Evolutionary conservation across 1,139 yeast species (phyloP).

Genomic region (Taphrina communis): DNA sequence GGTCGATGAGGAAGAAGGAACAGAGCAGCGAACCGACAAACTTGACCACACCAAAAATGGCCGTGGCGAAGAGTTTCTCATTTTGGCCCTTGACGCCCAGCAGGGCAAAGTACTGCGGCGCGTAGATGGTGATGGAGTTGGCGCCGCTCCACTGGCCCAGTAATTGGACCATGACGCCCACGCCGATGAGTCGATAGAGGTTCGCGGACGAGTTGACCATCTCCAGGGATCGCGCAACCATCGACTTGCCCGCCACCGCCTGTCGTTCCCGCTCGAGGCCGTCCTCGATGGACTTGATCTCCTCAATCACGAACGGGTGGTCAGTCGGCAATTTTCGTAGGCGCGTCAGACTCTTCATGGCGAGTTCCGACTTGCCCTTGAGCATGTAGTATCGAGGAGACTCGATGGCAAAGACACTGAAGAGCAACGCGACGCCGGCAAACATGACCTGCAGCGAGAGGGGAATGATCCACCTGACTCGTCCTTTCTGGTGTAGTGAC

Average conservation of each 20-base stretch:
- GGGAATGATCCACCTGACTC: slow-evolving; percentile 55
- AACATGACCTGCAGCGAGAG: slow-evolving; percentile 55
- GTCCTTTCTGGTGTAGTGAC: slow-evolving; percentile 52
- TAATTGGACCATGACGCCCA: slow-evolving; percentile 58
- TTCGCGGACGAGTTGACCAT: slow-evolving; percentile 50
- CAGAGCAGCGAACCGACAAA: slow-evolving; percentile 53
- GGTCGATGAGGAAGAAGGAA: slow-evolving; percentile 59
- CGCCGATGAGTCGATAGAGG: slow-evolving; percentile 57
- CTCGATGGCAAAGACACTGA: slow-evolving; percentile 49
- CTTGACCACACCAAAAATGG: slow-evolving; percentile 61
- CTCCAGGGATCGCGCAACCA: slow-evolving; percentile 26
- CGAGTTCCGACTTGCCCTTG: slow-evolving; percentile 53
- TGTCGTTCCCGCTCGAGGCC: slow-evolving; percentile 37
- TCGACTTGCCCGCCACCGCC: slow-evolving; percentile 45
- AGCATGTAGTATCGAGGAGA: slow-evolving; percentile 59
- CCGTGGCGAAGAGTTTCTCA: slow-evolving; percentile 59
- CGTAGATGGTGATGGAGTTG: slow-evolving; percentile 66
- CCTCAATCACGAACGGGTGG: slow-evolving; percentile 50
- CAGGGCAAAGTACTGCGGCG: slow-evolving; percentile 62
- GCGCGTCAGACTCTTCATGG: slow-evolving; percentile 55
- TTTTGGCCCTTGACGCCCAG: slow-evolving; percentile 56
- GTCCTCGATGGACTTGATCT: slow-evolving; percentile 48
- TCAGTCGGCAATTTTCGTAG: slow-evolving; percentile 60
- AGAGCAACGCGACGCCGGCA: slow-evolving; percentile 49
- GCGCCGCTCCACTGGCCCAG: slow-evolving; percentile 71